phyloP scores from a whole-genome alignment of 805 yeast genomes.

The Saturnispora galanensis region DNA sequence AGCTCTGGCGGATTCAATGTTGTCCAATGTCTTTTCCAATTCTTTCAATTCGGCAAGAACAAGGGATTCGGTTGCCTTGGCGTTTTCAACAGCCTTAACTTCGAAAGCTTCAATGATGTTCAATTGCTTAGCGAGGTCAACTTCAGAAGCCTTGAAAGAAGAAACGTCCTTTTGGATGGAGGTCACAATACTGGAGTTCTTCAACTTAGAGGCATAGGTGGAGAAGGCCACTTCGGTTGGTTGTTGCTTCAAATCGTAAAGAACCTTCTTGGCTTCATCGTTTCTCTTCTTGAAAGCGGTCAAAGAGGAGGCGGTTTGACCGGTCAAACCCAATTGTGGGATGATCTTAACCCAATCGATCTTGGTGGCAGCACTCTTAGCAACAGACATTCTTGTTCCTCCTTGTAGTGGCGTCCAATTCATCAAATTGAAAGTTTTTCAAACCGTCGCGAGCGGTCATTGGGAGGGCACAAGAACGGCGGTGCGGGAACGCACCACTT shows the following conservation, averaged over 20 bases:
- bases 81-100: conserved; percentile 91
- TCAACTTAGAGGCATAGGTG: conserved; percentile 68
- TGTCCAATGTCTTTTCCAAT: conserved; percentile 78
- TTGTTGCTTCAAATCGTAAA: conserved; percentile 62
- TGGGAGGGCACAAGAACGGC: conserved; percentile 3
- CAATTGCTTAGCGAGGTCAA: conserved; percentile 81
- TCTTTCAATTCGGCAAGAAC: conserved; percentile 80
- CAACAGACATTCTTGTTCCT: conserved; percentile 13
- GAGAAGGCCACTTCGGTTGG: conserved; percentile 71
- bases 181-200: conserved; percentile 70
- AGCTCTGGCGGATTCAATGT: conserved; percentile 96
- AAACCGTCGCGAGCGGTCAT: neutral
- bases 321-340: conserved; percentile 82
- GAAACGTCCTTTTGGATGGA: conserved; percentile 72
- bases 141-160: conserved; percentile 71
- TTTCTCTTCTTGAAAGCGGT: conserved; percentile 95
- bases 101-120: conserved; percentile 90
- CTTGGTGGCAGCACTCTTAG: conserved; percentile 39
- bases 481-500: neutral
- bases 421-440: neutral
- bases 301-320: conserved; percentile 75
- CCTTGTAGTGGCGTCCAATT: neutral
- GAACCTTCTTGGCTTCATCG: conserved; percentile 89
- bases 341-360: conserved; percentile 92
- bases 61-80: conserved; percentile 82